These are phyloP conservation scores for Ceratobasidium sp. DNA, from an alignment of 1,284 basidiomycete genomes.

Conservation along the genomic window DNA sequence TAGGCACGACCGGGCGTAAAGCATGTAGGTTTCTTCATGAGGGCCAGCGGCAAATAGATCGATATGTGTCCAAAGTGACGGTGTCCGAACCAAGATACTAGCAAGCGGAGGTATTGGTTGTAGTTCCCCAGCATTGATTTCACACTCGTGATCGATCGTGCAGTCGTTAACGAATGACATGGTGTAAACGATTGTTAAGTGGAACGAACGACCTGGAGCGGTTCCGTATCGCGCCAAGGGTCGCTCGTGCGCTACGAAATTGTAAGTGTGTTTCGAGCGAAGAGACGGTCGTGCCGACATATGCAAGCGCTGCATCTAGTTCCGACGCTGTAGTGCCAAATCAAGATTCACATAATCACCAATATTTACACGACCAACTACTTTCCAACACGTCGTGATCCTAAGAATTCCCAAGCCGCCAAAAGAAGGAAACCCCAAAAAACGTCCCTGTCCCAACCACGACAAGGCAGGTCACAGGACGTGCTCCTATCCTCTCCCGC, in stretches of 20 bases:
- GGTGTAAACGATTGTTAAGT: not conserved
- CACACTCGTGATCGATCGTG: not conserved
- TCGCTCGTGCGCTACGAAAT: not conserved
- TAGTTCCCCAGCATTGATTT: too few species aligned
- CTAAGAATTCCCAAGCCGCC: not conserved
- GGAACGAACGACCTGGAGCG: not conserved
- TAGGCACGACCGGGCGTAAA: not conserved
- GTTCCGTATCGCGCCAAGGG: not conserved
- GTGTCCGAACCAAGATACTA: not conserved
- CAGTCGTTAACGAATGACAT: not conserved
- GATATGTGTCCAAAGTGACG: conserved; percentile 8
- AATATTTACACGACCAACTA: not conserved
- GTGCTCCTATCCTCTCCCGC: too few species aligned
- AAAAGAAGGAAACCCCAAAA: not conserved
- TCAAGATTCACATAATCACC: not conserved
- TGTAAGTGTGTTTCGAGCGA: not conserved
- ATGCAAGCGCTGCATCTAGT: not conserved
- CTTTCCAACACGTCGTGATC: not conserved
- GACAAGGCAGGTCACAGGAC: not conserved
- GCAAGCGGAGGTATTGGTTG: too few species aligned
- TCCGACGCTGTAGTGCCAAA: not conserved
- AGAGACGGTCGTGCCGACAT: not conserved
- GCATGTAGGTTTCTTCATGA: not conserved
- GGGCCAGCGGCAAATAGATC: not conserved
- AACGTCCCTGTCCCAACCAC: not conserved